phyloP scores from a whole-genome alignment of 176 grass and related monocot species.

The Calamus simplicifolius region DNA sequence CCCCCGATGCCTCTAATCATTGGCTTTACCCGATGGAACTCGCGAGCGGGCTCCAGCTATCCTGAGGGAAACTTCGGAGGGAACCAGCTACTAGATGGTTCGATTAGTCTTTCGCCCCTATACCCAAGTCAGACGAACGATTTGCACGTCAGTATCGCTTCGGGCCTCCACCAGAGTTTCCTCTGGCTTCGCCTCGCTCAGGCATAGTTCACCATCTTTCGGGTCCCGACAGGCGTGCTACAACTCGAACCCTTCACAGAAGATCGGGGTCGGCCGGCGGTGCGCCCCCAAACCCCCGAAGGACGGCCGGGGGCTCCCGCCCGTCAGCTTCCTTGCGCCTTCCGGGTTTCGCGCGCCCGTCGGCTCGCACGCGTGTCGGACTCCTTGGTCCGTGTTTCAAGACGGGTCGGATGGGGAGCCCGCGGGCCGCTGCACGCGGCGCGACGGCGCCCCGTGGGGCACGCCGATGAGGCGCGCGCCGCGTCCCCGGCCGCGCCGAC shows the following conservation, averaged over 20 bases:
- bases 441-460: too few relatives aligned
- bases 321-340: too few relatives aligned
- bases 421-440: neutral
- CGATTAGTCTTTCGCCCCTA: constrained; percentile 63
- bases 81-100: constrained; percentile 68
- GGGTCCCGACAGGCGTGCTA: constrained; percentile 54
- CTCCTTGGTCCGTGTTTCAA: constrained; percentile 35
- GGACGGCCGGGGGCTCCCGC: too few relatives aligned
- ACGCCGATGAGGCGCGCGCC: too few relatives aligned
- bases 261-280: too few relatives aligned
- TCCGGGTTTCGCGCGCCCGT: neutral
- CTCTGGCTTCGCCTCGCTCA: constrained; percentile 22
- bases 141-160: constrained; percentile 47
- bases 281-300: too few relatives aligned
- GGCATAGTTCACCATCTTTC: constrained; percentile 28
- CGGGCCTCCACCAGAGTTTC: constrained; percentile 45
- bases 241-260: constrained; percentile 73
- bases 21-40: too few relatives aligned
- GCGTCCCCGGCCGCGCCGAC: too few relatives aligned
- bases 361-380: constrained; percentile 27
- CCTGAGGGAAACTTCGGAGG: constrained; percentile 45
- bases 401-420: constrained; percentile 35
- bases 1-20: too few relatives aligned
- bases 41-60: constrained; percentile 20
- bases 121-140: constrained; percentile 42